phyloP scores from a whole-genome alignment of 371 early-diverging fungal species.

The Apophysomyces trapeziformis region DNA sequence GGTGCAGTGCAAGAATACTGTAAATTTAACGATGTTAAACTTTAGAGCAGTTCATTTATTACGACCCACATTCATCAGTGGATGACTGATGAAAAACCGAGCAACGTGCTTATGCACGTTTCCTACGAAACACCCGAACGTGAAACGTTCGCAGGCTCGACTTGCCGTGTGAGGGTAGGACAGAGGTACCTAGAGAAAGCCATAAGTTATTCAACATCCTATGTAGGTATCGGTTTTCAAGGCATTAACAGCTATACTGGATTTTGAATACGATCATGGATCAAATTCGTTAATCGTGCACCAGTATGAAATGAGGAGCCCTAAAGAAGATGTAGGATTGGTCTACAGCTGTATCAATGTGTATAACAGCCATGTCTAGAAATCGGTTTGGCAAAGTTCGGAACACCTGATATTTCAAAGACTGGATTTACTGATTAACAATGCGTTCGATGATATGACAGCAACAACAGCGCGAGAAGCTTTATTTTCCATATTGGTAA shows the following conservation, averaged over 20 bases:
- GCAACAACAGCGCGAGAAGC: conserved; percentile 38
- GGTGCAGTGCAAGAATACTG: conserved; percentile 2
- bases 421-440: conserved; percentile 35
- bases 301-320: conserved; percentile 42
- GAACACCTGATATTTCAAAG: conserved; percentile 46
- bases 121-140: conserved; percentile 27
- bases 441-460: conserved; percentile 45
- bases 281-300: conserved; percentile 41
- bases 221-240: conserved; percentile 37
- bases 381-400: conserved; percentile 34
- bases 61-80: conserved; percentile 33
- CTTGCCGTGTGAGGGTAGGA: conserved; percentile 40
- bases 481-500: conserved; percentile 39
- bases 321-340: conserved; percentile 40
- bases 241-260: conserved; percentile 33
- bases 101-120: conserved; percentile 19
- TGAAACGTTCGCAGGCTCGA: conserved; percentile 34
- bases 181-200: background rate
- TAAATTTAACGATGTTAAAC: background rate
- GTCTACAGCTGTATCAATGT: background rate
- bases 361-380: conserved; percentile 14
- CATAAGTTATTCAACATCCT: background rate
- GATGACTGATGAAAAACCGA: conserved; percentile 34
- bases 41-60: conserved; percentile 18
- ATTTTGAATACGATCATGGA: conserved; percentile 32